Evolutionary conservation across 352 stramenopile species (phyloP).

Genomic region (Phytophthora ramorum): DNA sequence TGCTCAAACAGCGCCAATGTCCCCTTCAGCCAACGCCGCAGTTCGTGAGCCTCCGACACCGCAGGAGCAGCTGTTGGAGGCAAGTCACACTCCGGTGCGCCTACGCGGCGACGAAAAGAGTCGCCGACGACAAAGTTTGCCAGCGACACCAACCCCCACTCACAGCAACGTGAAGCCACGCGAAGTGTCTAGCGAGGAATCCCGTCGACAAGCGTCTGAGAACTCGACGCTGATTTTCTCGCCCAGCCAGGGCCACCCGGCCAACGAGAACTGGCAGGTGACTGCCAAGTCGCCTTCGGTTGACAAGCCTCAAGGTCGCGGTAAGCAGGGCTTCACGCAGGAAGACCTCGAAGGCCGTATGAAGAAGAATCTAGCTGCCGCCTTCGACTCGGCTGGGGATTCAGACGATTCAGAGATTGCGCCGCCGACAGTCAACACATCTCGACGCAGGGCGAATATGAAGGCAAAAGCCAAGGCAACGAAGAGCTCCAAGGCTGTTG

Average conservation of each 20-base stretch:
- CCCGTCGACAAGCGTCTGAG: constrained; percentile 14
- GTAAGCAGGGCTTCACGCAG: constrained; percentile 50
- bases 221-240: constrained; percentile 65
- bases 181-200: constrained; percentile 46
- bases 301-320: constrained; percentile 21
- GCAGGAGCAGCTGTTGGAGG: constrained; percentile 45
- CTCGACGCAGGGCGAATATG: constrained; percentile 31
- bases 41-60: constrained; percentile 36
- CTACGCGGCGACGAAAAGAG: constrained; percentile 44
- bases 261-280: constrained; percentile 58
- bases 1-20: constrained; percentile 16
- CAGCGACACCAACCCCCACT: constrained; percentile 49
- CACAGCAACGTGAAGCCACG: constrained; percentile 43
- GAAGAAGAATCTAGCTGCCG: constrained; percentile 62
- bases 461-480: constrained; percentile 31
- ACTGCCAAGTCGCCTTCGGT: constrained; percentile 64
- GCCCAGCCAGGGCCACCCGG: constrained; percentile 40
- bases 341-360: constrained; percentile 69
- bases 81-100: constrained; percentile 46
- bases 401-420: constrained; percentile 29
- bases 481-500: constrained; percentile 12
- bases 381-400: constrained; percentile 45
- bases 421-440: constrained; percentile 22
- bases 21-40: constrained; percentile 10
- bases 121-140: constrained; percentile 55